phyloP scores from a whole-genome alignment of 2,329 filamentous ascomycete genomes.

The Botrytis cinerea region DNA sequence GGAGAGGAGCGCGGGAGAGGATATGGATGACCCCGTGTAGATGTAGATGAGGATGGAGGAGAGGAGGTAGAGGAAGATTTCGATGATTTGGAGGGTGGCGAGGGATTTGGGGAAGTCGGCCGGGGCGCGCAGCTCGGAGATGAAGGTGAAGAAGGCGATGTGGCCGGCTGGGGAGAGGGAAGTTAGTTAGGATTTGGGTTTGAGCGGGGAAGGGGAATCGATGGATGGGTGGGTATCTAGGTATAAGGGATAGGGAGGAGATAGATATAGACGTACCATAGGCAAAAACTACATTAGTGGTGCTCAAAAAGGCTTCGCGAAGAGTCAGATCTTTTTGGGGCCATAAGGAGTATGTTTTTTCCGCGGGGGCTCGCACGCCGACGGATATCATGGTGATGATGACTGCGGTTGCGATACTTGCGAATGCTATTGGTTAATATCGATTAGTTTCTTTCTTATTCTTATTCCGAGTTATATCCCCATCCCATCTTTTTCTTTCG shows the following conservation, averaged over 20 bases:
- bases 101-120: constrained; percentile 60
- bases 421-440: constrained; percentile 47
- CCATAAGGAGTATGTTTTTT: constrained; percentile 38
- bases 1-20: constrained; percentile 66
- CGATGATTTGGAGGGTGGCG: constrained; percentile 56
- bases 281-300: constrained; percentile 61
- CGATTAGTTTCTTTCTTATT: not conserved
- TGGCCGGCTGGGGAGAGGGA: constrained; percentile 48
- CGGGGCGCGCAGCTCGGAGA: constrained; percentile 58
- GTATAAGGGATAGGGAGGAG: no score
- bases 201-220: no score
- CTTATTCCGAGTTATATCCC: not conserved
- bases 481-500: not conserved
- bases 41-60: constrained; percentile 59
- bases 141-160: constrained; percentile 61
- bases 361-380: not conserved
- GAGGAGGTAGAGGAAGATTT: constrained; percentile 61
- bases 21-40: constrained; percentile 61
- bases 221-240: no score
- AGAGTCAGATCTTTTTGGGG: constrained; percentile 40
- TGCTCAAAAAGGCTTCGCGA: constrained; percentile 49
- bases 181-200: not conserved
- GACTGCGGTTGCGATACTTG: constrained; percentile 56
- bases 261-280: constrained; percentile 41
- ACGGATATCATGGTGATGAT: constrained; percentile 56